Evolutionary conservation across 2,329 filamentous ascomycete species (phyloP).

Genomic region (Xenoacremonium recifei): DNA sequence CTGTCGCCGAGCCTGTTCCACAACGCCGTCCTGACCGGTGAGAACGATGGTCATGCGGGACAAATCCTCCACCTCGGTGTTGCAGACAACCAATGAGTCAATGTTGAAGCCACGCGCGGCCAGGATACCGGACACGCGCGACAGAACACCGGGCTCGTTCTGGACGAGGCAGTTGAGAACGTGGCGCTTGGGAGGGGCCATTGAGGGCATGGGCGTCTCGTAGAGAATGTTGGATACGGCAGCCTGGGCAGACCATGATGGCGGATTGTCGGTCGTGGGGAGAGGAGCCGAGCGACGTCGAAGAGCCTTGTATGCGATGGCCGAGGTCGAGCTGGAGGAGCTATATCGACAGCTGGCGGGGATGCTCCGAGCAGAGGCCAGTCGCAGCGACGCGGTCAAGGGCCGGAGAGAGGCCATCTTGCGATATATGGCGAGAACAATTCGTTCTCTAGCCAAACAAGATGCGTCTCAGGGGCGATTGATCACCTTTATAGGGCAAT

Average conservation of each 20-base stretch:
- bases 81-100: conserved; percentile 95
- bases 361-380: conserved; percentile 27
- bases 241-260: conserved; percentile 85
- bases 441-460: conserved; percentile 22
- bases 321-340: conserved; percentile 73
- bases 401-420: conserved; percentile 47
- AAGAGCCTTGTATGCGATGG: conserved; percentile 94
- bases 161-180: conserved; percentile 98
- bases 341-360: conserved; percentile 30
- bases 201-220: conserved; percentile 86
- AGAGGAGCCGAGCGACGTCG: conserved; percentile 86
- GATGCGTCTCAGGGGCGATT: conserved; percentile 22
- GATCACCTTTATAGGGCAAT: conserved; percentile 14
- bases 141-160: conserved; percentile 97
- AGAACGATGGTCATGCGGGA: conserved; percentile 99
- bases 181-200: conserved; percentile 85
- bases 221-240: conserved; percentile 98
- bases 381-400: conserved; percentile 39
- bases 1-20: conserved; percentile 94
- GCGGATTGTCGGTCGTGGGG: conserved; percentile 72
- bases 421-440: conserved; percentile 18
- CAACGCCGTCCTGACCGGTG: conserved; percentile 91
- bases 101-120: conserved; percentile 98
- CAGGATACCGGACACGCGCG: conserved; percentile 92
- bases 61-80: conserved; percentile 93